Base-by-base conservation (phyloP, 768 basidiomycete genomes). In the Tulasnella sp. region DNA sequence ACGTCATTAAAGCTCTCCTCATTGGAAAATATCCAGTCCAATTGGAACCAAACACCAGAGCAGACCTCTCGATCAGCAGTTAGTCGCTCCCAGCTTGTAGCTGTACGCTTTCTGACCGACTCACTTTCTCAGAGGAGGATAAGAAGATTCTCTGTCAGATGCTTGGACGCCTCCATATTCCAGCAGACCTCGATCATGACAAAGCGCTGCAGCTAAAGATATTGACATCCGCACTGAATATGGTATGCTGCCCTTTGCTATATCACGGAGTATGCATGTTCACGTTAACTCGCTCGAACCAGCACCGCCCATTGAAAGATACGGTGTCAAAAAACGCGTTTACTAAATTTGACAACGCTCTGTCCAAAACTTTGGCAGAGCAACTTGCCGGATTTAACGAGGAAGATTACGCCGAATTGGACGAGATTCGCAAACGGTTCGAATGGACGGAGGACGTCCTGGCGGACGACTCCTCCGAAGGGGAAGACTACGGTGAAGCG, bases 391-490 rank as follows among this genome's bases (percentile, higher is more conserved):
- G 76, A 1, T 92, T 94, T 84, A 90, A 88, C 80, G 92, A 94
- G 82, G 92, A 89, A 52, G 92, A 94, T 62, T 91, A 90, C 80
- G 86, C 92, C 80, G 87, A 92, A 77, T 86, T 94, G 3, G 89
- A 91, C 76, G 86, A 89, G 39, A 88, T 93, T 38, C 88, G 90
- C 56, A 88, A 89, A 0, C 82, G 93, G 38, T 94, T 94, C 83
- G 87, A 89, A 71, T 92, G 93, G 83, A 82, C 94, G 84, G 93
- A 94, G 81, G 89, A 91, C 14, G 89, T 94, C 62, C 87, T 92
- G 58, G 91, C 93, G 1, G 85, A 90, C 58, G 91, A 90, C n/a
- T 91, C 91, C 8, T 89, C 88, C 10, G 91, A 92, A 19, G 84
- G 86, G 24, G 83, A 83, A 56, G 85, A 79, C 34, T 73, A 34